Percentiles rank a stretch among this genome's conserved stretches.
Evolutionary conservation across 257 asterid species (phyloP).

Genomic region (Fraxinus anomala): DNA sequence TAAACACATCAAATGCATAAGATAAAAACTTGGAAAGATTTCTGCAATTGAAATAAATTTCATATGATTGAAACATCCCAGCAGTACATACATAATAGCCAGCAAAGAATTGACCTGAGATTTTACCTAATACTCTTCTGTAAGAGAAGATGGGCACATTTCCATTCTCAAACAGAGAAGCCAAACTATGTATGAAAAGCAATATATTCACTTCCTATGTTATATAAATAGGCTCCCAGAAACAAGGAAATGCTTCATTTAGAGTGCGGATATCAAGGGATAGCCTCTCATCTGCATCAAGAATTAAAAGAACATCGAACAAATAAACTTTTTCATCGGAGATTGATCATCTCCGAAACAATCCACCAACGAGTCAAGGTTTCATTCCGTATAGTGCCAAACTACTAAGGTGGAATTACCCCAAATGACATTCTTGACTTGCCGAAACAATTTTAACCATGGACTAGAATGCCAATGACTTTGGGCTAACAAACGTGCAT

Average conservation of each 20-base stretch:
- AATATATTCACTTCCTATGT: conserved; percentile 29
- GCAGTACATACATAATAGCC: conserved; percentile 22
- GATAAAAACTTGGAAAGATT: neutral
- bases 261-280: conserved; percentile 18
- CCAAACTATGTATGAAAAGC: conserved; percentile 38
- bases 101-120: conserved; percentile 20
- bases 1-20: neutral
- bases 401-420: neutral
- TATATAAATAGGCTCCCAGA: conserved; percentile 12
- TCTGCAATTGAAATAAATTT: neutral
- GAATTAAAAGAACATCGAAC: conserved; percentile 50
- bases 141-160: conserved; percentile 35
- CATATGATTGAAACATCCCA: conserved; percentile 1
- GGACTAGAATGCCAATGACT: neutral
- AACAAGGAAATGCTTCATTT: conserved; percentile 3
- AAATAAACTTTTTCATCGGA: conserved; percentile 19
- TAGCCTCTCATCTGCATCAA: conserved; percentile 37
- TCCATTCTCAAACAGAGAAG: conserved; percentile 55
- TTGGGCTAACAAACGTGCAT: neutral
- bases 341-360: neutral
- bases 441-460: neutral
- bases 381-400: conserved; percentile 1
- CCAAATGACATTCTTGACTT: neutral
- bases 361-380: neutral
- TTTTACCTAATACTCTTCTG: conserved; percentile 48